Evolutionary conservation across 495 filamentous ascomycete species (phyloP), one percentile per base, ranked within the genome.

Genomic region (Podospora appendiculata): DNA sequence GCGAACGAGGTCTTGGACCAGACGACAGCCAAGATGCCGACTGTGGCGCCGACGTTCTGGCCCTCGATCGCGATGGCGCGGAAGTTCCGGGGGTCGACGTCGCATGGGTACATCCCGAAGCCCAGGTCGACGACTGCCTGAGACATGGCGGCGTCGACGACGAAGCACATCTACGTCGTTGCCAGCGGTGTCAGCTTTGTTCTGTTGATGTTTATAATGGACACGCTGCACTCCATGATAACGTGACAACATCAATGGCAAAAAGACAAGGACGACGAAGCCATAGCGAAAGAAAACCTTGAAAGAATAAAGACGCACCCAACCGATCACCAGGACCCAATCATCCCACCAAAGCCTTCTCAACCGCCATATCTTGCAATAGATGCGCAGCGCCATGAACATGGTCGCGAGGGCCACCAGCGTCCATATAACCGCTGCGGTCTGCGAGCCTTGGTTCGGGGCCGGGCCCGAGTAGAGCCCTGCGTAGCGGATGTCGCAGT

Each of bases 1-100:
- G 58, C 66, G 25, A 67, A 69, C 0, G 61, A 60, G 0, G 62
- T 67, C 55, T 69, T 69, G 44, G 58, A 63, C 57, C 57, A 61
- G 7, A 59, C 55, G 25, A 61, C 51, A 42, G 59, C 61, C 0
- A 60, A 13, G 18, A 59, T 53, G 51, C 45, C 49, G 39, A 63
- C 47, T 18, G 52, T 50, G 13, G 57, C 45, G 1, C 55, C 53
- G 4, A 67, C 12, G 39, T 50, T 40, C 46, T 48, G 40, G 32
- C 52, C 59, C 0, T 53, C 47, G 10, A 65, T 40, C 0, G 41
- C 55, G 19, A 69, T 45, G 11, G 2, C 34, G 0, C 16, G 8
- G 10, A 61, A 48, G 43, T 58, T 48, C 0, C 16, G 8, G 0
- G 54, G 51, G 41, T 53, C 34, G 43, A 69, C 59, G 48, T 69